phyloP scores from a whole-genome alignment of 768 basidiomycete species.

The Tubosaeta brunneosetosa region DNA sequence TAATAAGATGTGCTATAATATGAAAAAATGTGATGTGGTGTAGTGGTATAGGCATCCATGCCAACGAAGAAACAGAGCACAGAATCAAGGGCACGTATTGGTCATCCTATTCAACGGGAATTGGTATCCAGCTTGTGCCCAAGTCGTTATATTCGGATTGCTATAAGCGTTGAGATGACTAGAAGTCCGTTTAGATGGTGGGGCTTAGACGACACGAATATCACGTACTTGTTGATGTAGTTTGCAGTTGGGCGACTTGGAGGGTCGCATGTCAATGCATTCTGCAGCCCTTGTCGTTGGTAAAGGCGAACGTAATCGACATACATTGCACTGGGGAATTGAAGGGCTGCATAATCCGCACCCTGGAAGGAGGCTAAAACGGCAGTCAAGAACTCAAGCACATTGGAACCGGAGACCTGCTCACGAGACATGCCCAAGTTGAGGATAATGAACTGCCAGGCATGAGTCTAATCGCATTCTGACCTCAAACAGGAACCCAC shows the following conservation, averaged over 20 bases:
- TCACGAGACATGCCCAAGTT: conserved; percentile 77
- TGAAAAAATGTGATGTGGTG: conserved; percentile 15
- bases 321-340: conserved; percentile 76
- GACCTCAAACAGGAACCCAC: conserved; percentile 39
- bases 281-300: conserved; percentile 66
- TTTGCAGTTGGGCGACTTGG: conserved; percentile 67
- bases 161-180: conserved; percentile 54
- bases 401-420: conserved; percentile 11
- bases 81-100: conserved; percentile 18
- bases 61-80: conserved; percentile 7
- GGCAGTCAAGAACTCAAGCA: conserved; percentile 2
- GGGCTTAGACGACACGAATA: neutral
- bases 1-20: conserved; percentile 28
- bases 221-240: conserved; percentile 64
- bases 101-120: conserved; percentile 63
- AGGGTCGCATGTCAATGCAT: conserved; percentile 79
- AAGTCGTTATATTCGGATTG: conserved; percentile 83
- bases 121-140: conserved; percentile 68
- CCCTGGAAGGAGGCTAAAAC: conserved; percentile 58
- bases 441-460: conserved; percentile 67
- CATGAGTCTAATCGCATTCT: conserved; percentile 4
- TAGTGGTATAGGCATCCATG: conserved; percentile 13
- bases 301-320: conserved; percentile 90
- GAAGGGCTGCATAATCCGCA: conserved; percentile 64
- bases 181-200: conserved; percentile 7